Evolutionary conservation across 1,284 basidiomycete genomes (phyloP), one percentile per base, ranked within the genome.

Genomic region (Rhodotorula mucilaginosa): DNA sequence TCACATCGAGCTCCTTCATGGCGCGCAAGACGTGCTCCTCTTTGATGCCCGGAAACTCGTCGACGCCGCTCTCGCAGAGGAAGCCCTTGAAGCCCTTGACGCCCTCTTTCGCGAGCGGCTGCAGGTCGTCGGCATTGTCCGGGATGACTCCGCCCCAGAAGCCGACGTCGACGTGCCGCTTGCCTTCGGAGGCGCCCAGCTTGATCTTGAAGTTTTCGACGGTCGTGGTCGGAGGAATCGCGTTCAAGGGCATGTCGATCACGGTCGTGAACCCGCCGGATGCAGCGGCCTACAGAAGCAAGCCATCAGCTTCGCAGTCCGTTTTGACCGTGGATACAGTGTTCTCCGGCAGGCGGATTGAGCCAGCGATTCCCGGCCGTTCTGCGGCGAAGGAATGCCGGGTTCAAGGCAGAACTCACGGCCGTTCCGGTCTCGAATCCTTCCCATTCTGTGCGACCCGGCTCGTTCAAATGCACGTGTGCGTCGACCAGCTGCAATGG

Each of bases 101-200:
- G 12, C 94, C 93, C 52, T 86, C 86, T 44, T 86, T 81, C 21
- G 93, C 83, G 48, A 97, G 84, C 7, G 88, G 87, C 67, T 79
- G 76, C 58, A 94, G 84, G 77, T 92, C 84, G 65, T 82, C 79
- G 82, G 90, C 85, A 82, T 97, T 96, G 10, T 88, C 89, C 6
- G 94, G 94, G 66, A 97, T 89, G 54, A 92, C 89, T 5, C 94
- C 94, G 56, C 93, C 94, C 93, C 94, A 97, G 81, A 97, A 97
- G 0, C 89, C 93, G 31, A 96, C 87, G 80, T 97, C 94, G 29
- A 88, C 86, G 83, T 88, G 87, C 80, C 90, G 91, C 79, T 93
- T 88, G 23, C 87, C 87, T 62, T 81, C 78, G 2, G 94, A 92
- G 2, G 89, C 89, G 18, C 81, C 78, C 13, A 87, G 85, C 82